Percentiles rank a stretch among this genome's conserved stretches.
Conservation (phyloP, 73 alveolate species). For the Halteria grandinella region DNA sequence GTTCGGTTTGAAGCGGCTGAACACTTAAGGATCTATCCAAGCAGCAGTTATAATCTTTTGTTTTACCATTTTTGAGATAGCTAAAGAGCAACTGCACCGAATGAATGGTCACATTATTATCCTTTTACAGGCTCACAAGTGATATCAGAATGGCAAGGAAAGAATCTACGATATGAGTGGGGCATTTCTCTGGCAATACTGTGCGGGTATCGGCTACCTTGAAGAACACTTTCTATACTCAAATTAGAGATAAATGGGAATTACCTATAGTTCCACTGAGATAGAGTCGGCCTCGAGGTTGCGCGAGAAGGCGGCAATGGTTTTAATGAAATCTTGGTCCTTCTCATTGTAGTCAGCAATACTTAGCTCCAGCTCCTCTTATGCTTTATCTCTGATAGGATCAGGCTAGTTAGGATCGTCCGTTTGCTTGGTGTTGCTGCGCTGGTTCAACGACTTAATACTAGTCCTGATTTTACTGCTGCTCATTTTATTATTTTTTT, state of each 20-base stretch:
- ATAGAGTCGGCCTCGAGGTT: constrained; percentile 42
- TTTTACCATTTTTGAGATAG: constrained; percentile 54
- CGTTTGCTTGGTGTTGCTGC: no score
- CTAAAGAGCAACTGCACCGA: constrained; percentile 30
- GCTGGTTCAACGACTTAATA: no score
- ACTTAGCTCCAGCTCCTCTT: no score
- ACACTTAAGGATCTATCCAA: constrained; percentile 45
- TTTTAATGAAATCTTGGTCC: constrained; percentile 39
- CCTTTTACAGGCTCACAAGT: background rate
- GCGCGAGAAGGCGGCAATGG: constrained; percentile 45
- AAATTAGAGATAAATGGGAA: background rate
- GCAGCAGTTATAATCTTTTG: background rate
- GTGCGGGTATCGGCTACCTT: constrained; percentile 33
- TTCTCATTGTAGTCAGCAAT: no score
- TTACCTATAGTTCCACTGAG: constrained; percentile 23
- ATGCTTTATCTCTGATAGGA: no score
- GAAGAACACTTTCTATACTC: constrained; percentile 44
- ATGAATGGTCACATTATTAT: background rate
- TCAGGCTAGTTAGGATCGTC: no score
- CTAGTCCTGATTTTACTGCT: no score
- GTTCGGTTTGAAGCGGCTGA: constrained; percentile 54
- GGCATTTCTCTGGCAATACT: constrained; percentile 46
- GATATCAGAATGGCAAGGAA: constrained; percentile 51
- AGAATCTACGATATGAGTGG: constrained; percentile 42
- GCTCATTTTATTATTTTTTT: no score